Evolutionary conservation across 73 alveolate species (phyloP).

Genomic region (Uronychia binucleata): DNA sequence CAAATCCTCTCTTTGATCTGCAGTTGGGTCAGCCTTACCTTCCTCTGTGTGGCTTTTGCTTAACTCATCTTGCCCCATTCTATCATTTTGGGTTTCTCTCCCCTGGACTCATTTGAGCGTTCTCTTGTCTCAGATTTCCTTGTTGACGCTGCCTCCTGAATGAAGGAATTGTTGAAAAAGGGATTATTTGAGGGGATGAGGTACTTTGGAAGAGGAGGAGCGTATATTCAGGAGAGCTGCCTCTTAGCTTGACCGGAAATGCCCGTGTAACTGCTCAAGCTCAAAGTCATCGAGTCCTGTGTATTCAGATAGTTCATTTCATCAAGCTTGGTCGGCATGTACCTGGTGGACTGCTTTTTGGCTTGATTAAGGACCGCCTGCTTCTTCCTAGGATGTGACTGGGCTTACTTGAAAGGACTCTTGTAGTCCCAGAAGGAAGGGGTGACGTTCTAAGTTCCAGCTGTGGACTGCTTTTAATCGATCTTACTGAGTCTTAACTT

Average conservation of each 20-base stretch:
- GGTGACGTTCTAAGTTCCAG: background rate
- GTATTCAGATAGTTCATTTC: too few species aligned
- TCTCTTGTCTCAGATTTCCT: background rate
- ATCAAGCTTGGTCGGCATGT: background rate
- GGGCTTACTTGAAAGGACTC: background rate
- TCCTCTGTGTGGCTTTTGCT: background rate
- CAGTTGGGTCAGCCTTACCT: background rate
- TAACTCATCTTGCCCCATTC: background rate
- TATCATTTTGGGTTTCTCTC: background rate
- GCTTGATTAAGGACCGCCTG: background rate
- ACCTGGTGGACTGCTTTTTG: background rate
- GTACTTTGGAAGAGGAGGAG: slow-evolving; percentile 47
- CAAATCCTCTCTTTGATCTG: slow-evolving; percentile 32
- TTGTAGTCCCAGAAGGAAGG: background rate
- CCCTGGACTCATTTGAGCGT: background rate
- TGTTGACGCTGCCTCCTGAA: background rate
- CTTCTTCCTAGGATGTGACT: background rate
- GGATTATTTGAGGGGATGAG: slow-evolving; percentile 49
- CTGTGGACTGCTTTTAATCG: background rate
- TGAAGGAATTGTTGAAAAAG: slow-evolving; percentile 18
- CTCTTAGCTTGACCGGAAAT: slow-evolving; percentile 5
- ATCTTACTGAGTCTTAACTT: background rate
- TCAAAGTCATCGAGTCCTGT: too few species aligned
- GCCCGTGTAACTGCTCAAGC: too few species aligned
- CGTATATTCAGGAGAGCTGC: slow-evolving; percentile 36